These are phyloP conservation scores for Cladophialophora carrionii DNA, from an alignment of 2,329 filamentous ascomycete genomes.

Conservation along the genomic window DNA sequence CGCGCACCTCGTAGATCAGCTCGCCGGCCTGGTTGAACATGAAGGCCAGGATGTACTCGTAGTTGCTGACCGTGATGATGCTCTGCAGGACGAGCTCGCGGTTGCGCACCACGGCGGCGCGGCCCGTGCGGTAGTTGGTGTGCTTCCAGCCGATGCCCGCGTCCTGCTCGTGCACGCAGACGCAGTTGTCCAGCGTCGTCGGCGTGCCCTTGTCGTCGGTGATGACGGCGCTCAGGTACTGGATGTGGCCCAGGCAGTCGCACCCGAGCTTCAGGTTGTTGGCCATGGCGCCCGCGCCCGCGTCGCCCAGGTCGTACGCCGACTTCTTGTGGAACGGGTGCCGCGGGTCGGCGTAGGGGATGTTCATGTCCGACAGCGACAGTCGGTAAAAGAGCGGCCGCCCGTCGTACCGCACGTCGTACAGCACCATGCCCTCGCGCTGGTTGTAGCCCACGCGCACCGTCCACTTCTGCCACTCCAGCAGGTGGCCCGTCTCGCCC, in stretches of 20 bases:
- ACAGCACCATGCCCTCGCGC: slow-evolving; percentile 68
- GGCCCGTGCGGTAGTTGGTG: slow-evolving; percentile 69
- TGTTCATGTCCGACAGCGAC: slow-evolving; percentile 68
- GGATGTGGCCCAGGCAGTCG: slow-evolving; percentile 71
- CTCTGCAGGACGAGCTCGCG: slow-evolving; percentile 69
- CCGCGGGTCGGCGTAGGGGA: slow-evolving; percentile 64
- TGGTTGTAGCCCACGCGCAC: slow-evolving; percentile 66
- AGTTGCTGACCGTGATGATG: slow-evolving; percentile 73
- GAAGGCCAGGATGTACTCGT: slow-evolving; percentile 73
- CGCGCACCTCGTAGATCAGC: slow-evolving; percentile 67
- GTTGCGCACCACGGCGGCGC: slow-evolving; percentile 65
- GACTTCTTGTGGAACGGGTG: slow-evolving; percentile 71
- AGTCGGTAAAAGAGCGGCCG: slow-evolving; percentile 70
- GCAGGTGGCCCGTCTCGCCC: slow-evolving; percentile 57
- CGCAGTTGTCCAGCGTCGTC: slow-evolving; percentile 64
- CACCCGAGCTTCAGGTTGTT: slow-evolving; percentile 72
- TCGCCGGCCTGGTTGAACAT: slow-evolving; percentile 73
- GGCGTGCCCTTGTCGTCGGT: slow-evolving; percentile 64
- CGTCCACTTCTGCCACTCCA: slow-evolving; percentile 70
- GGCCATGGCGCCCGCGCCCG: slow-evolving; percentile 67
- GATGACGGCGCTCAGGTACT: slow-evolving; percentile 65
- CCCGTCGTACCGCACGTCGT: slow-evolving; percentile 66
- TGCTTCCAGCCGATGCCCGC: slow-evolving; percentile 72
- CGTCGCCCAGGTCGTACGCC: slow-evolving; percentile 71
- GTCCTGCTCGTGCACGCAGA: slow-evolving; percentile 73